Conservation (phyloP, 331 rosid genomes). For the Prunus yedoensis region DNA sequence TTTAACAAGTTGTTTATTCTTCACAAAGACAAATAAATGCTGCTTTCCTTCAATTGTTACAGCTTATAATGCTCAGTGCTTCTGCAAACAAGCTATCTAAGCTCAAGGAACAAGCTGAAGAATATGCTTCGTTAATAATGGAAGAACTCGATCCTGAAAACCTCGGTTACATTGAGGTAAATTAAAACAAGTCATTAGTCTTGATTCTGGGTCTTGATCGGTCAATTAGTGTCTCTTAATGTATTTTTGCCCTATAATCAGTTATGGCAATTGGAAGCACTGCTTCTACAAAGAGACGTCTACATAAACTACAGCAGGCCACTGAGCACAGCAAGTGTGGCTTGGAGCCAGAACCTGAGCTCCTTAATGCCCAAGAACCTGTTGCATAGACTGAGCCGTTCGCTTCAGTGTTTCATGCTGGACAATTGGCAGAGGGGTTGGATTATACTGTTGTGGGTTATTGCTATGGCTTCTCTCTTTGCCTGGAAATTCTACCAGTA, state of each 20-base stretch:
- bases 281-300: conserved; percentile 69
- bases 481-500: conserved; percentile 81
- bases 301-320: conserved; percentile 86
- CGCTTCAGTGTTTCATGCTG: conserved; percentile 39
- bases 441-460: conserved; percentile 64
- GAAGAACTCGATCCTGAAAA: conserved; percentile 96
- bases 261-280: conserved; percentile 92
- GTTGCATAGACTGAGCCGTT: conserved; percentile 29
- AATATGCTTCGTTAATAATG: conserved; percentile 85
- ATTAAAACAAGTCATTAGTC: neutral
- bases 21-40: too few relatives aligned
- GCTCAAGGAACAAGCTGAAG: conserved; percentile 90
- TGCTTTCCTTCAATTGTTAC: neutral
- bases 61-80: conserved; percentile 95
- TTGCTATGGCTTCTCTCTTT: conserved; percentile 48
- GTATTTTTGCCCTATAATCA: conserved; percentile 19
- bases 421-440: conserved; percentile 84
- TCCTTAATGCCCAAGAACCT: conserved; percentile 36
- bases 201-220: neutral
- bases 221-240: neutral
- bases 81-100: conserved; percentile 85
- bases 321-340: conserved; percentile 57
- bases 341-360: conserved; percentile 69
- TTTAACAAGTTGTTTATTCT: too few relatives aligned
- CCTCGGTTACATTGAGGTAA: conserved; percentile 89